Conservation (phyloP, 352 stramenopile genomes). For the Phytophthora tubulina region DNA sequence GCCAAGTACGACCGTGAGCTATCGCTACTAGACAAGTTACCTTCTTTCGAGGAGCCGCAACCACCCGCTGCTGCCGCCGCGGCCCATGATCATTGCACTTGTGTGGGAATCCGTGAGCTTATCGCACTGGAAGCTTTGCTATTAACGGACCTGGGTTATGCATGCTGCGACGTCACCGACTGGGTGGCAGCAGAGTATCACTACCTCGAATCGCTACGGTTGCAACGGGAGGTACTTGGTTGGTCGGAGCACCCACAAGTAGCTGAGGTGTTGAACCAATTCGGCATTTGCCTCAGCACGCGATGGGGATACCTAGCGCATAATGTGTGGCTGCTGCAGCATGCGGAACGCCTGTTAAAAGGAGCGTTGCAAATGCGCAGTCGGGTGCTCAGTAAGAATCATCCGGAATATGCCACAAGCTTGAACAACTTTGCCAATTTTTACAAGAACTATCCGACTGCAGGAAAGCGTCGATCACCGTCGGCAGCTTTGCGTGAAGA, state of each 20-base stretch:
- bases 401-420: constrained; percentile 85
- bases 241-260: constrained; percentile 83
- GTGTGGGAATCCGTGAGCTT: constrained; percentile 78
- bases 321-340: constrained; percentile 82
- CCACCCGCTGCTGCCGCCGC: constrained; percentile 33
- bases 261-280: constrained; percentile 82
- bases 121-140: constrained; percentile 79
- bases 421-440: constrained; percentile 90
- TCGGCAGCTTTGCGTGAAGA: constrained; percentile 37
- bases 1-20: constrained; percentile 78
- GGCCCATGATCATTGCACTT: constrained; percentile 59
- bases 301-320: constrained; percentile 74
- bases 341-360: constrained; percentile 78
- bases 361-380: constrained; percentile 74
- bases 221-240: constrained; percentile 82
- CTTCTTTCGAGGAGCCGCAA: constrained; percentile 70
- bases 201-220: constrained; percentile 77
- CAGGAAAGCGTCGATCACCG: constrained; percentile 41
- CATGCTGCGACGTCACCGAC: constrained; percentile 80
- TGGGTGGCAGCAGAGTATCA: constrained; percentile 82
- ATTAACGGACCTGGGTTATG: constrained; percentile 81
- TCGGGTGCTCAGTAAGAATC: constrained; percentile 74
- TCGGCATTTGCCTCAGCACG: constrained; percentile 83
- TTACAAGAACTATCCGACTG: constrained; percentile 75
- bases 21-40: constrained; percentile 63